Conservation (phyloP, 192 early-diverging fungal species). For the Gaertneriomyces sp. region DNA sequence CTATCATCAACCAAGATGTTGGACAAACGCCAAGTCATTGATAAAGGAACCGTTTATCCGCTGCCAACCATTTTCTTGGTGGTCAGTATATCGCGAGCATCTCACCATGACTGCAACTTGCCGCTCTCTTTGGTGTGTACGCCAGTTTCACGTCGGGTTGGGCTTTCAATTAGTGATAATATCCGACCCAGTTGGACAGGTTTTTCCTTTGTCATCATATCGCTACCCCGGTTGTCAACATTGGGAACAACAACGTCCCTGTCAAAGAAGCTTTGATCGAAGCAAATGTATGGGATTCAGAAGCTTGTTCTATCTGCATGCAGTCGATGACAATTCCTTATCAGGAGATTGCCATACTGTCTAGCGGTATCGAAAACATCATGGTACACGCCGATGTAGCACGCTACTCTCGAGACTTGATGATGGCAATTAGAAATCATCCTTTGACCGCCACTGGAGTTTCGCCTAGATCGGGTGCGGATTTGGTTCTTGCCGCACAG, state of each 20-base stretch:
- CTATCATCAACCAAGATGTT: background rate
- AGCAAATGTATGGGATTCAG: background rate
- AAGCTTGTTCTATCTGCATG: background rate
- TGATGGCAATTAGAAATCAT: conserved; percentile 24
- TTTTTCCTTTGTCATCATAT: conserved; percentile 24
- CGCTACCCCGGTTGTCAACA: no score
- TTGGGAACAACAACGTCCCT: no score
- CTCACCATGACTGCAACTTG: background rate
- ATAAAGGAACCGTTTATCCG: conserved; percentile 15
- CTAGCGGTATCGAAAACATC: background rate
- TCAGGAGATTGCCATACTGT: conserved; percentile 12
- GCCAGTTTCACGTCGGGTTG: background rate
- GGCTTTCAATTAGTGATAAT: background rate
- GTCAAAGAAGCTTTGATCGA: no score
- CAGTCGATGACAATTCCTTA: background rate
- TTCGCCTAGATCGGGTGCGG: conserved; percentile 12
- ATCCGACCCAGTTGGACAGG: conserved; percentile 9
- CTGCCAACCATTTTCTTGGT: conserved; percentile 18
- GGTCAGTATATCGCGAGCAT: conserved; percentile 11
- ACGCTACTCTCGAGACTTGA: conserved; percentile 13
- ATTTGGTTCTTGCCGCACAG: conserved; percentile 14
- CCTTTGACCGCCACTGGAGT: conserved; percentile 16
- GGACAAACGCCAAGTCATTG: conserved; percentile 20
- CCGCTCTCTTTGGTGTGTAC: conserved; percentile 14
- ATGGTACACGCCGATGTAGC: conserved; percentile 10